Conservation (phyloP, 208 protist genomes). For the Acanthamoeba triangularis region DNA sequence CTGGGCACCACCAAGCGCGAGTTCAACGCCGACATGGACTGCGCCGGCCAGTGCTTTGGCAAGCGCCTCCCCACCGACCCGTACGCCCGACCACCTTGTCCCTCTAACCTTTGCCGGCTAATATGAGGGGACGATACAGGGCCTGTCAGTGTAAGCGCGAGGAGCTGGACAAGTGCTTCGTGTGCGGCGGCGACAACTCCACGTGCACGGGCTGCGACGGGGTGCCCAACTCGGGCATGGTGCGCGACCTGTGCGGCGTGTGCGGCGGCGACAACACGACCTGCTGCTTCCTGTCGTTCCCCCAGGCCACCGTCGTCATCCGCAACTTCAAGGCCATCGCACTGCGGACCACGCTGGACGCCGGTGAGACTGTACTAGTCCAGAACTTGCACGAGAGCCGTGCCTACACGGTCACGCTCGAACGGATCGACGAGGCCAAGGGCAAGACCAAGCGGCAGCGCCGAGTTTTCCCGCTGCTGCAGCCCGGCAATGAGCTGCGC, state of each 20-base stretch:
- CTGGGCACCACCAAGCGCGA: not conserved
- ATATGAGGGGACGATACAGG: no score
- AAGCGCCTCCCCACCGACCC: not conserved
- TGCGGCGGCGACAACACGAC: conserved; percentile 33
- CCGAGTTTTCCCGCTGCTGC: not conserved
- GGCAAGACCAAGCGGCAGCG: not conserved
- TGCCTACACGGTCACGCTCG: no score
- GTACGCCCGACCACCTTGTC: not conserved
- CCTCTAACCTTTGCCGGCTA: no score
- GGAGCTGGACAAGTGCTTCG: not conserved
- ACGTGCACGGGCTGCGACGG: conserved; percentile 14
- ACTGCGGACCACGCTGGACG: not conserved
- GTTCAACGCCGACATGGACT: not conserved
- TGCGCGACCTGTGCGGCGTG: not conserved
- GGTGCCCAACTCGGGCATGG: not conserved
- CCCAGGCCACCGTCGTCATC: not conserved
- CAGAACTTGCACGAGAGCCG: not conserved
- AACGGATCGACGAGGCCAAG: no score
- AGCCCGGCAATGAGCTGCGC: not conserved
- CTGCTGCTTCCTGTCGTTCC: not conserved
- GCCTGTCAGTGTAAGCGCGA: not conserved
- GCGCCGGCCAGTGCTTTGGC: not conserved
- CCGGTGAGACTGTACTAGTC: not conserved
- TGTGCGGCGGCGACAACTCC: conserved; percentile 17
- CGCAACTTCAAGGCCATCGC: not conserved